phyloP scores from a whole-genome alignment of 1,284 basidiomycete genomes.

The Xerocomus amazonicus region DNA sequence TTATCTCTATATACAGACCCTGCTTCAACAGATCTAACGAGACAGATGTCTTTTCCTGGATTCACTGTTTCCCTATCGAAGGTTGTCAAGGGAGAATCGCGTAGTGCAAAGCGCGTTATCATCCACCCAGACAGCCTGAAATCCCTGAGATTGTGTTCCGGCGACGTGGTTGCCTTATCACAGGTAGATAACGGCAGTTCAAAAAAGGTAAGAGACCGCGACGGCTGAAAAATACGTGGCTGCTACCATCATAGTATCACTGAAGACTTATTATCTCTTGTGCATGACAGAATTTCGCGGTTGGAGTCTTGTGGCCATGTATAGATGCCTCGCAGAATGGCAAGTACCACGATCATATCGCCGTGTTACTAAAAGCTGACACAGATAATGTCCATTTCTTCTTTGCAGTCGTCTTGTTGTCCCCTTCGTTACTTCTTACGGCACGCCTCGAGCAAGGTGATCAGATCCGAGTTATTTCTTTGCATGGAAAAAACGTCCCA shows the following conservation, averaged over 20 bases:
- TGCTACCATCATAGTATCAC: slow-evolving; percentile 3
- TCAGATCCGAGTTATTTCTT: slow-evolving; percentile 45
- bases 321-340: slow-evolving; percentile 53
- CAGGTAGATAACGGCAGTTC: slow-evolving; percentile 34
- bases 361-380: slow-evolving; percentile 20
- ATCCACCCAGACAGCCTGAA: slow-evolving; percentile 66
- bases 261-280: slow-evolving; percentile 15
- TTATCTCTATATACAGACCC: not conserved
- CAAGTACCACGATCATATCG: slow-evolving; percentile 35
- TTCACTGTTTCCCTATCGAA: slow-evolving; percentile 45
- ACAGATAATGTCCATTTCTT: slow-evolving; percentile 11
- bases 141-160: slow-evolving; percentile 59
- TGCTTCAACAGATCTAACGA: not conserved
- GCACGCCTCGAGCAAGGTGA: slow-evolving; percentile 48
- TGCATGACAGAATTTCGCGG: slow-evolving; percentile 48
- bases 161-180: slow-evolving; percentile 63
- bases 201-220: slow-evolving; percentile 35
- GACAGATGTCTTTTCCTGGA: slow-evolving; percentile 37
- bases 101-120: slow-evolving; percentile 60
- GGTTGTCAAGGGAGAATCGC: slow-evolving; percentile 40
- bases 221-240: slow-evolving; percentile 11
- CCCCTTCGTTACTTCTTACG: slow-evolving; percentile 57
- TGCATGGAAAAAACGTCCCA: slow-evolving; percentile 38
- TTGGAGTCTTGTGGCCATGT: slow-evolving; percentile 72
- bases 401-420: slow-evolving; percentile 48